Conservation (phyloP, 352 stramenopile species). For the Elongisporangium undulatum region DNA sequence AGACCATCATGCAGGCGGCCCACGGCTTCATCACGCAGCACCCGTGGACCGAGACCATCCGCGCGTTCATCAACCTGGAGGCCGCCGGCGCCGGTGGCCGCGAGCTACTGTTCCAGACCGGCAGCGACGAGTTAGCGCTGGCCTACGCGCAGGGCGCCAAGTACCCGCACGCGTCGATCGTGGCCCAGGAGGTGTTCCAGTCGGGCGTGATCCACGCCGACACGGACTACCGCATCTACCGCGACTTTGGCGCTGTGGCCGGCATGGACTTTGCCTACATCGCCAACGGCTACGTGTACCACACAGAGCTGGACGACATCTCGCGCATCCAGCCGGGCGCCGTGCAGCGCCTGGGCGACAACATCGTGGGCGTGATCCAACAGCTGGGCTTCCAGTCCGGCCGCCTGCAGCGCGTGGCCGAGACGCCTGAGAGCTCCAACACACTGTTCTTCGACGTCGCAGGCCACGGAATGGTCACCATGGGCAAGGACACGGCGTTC, state of each 20-base stretch:
- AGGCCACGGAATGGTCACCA: slow-evolving; percentile 58
- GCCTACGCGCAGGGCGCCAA: slow-evolving; percentile 66
- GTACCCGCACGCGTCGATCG: slow-evolving; percentile 74
- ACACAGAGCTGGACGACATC: slow-evolving; percentile 65
- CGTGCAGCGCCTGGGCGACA: slow-evolving; percentile 69
- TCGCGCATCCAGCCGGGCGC: slow-evolving; percentile 64
- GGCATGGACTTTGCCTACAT: slow-evolving; percentile 85
- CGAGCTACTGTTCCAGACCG: slow-evolving; percentile 76
- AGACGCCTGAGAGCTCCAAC: slow-evolving; percentile 53
- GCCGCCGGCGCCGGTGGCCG: slow-evolving; percentile 61
- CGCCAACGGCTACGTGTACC: slow-evolving; percentile 79
- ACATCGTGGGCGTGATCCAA: slow-evolving; percentile 55
- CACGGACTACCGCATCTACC: slow-evolving; percentile 74
- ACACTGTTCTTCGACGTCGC: slow-evolving; percentile 76
- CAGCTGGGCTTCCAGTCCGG: slow-evolving; percentile 35
- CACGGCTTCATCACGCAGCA: slow-evolving; percentile 83
- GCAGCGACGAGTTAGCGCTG: slow-evolving; percentile 66
- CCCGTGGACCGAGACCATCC: slow-evolving; percentile 60
- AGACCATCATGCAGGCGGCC: slow-evolving; percentile 75
- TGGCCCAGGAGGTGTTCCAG: slow-evolving; percentile 76
- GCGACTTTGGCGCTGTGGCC: slow-evolving; percentile 65
- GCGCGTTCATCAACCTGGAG: slow-evolving; percentile 79
- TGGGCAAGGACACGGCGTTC: slow-evolving; percentile 36
- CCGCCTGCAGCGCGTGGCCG: slow-evolving; percentile 46
- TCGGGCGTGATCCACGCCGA: slow-evolving; percentile 65